Conservation (phyloP, 2,329 filamentous ascomycete species). For the Apiospora pterosperma region DNA sequence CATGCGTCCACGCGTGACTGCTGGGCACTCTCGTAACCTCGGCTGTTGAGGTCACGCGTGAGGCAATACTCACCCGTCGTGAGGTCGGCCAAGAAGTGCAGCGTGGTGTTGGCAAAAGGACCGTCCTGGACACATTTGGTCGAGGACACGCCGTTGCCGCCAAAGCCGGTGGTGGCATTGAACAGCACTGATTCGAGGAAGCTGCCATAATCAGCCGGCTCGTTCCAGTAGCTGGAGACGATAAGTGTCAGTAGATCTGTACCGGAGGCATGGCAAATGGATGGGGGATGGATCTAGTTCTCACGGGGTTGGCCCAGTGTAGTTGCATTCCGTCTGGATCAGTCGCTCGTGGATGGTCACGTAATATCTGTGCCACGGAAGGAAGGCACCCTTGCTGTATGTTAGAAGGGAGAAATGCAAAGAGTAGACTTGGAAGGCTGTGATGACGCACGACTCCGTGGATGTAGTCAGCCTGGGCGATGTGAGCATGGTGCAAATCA, state of each 20-base stretch:
- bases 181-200: neutral
- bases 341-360: neutral
- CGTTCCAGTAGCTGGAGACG: neutral
- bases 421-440: neutral
- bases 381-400: neutral
- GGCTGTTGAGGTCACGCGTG: neutral
- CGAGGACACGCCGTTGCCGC: neutral
- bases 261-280: neutral
- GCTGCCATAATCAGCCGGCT: neutral
- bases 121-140: neutral
- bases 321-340: neutral
- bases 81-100: neutral
- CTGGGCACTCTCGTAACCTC: neutral
- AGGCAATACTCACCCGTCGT: neutral
- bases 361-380: neutral
- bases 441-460: neutral
- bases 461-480: neutral
- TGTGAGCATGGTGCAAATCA: neutral
- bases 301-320: constrained; percentile 15
- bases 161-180: neutral
- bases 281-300: neutral
- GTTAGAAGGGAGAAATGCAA: neutral
- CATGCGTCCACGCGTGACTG: neutral
- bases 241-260: too few species aligned
- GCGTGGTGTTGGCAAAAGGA: neutral